A percentile compares a stretch with the other conserved stretches of the same genome.
These are phyloP conservation scores for Cyberlindnera euphorbiiphila DNA, from an alignment of 805 yeast genomes.

Conservation along the genomic window DNA sequence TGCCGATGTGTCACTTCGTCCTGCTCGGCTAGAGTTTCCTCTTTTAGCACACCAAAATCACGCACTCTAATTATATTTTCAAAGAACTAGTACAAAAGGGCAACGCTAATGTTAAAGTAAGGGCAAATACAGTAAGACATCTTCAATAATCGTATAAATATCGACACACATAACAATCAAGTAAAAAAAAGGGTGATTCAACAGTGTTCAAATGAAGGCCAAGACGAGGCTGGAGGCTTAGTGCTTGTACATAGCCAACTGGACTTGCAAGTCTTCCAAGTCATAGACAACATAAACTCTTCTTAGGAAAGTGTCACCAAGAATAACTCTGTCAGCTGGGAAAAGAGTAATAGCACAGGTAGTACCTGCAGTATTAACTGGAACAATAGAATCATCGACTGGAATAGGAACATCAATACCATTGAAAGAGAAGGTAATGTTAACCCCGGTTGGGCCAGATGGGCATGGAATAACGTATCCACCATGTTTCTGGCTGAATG, in stretches of 20 bases:
- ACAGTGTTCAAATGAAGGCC: no score
- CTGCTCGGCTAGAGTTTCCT: no score
- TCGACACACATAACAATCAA: no score
- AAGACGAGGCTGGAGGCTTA: no score
- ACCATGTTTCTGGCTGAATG: constrained; percentile 25
- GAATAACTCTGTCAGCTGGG: constrained; percentile 34
- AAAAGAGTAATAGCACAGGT: constrained; percentile 10
- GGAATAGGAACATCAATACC: constrained; percentile 5
- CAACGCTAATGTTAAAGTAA: no score
- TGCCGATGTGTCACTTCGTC: no score
- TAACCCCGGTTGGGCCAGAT: neutral
- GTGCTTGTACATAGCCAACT: constrained; percentile 44
- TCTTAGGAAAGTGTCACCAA: constrained; percentile 67
- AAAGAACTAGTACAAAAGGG: no score
- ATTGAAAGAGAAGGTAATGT: constrained; percentile 3
- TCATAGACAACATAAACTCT: constrained; percentile 68
- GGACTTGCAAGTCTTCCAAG: constrained; percentile 47
- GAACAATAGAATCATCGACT: constrained; percentile 1
- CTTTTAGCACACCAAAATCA: no score
- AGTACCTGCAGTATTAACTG: neutral
- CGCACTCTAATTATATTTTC: no score
- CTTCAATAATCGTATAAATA: no score
- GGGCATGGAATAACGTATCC: constrained; percentile 5
- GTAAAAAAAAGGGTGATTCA: no score
- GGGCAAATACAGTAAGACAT: no score